phyloP scores from a whole-genome alignment of 352 stramenopile species.

The Phytopythium litorale region DNA sequence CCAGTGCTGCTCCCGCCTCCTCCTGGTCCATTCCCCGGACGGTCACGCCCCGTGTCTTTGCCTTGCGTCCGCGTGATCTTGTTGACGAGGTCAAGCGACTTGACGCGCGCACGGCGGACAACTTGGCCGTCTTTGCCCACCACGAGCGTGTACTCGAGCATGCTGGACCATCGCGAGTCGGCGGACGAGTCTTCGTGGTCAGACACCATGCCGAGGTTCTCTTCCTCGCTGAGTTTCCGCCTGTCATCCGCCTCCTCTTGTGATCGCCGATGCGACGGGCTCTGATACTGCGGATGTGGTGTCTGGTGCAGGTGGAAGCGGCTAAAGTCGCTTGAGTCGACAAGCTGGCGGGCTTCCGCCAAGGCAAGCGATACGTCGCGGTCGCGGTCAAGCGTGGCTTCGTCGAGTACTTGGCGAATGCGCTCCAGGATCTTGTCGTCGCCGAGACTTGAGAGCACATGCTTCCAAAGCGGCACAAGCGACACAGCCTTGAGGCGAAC shows the following conservation, averaged over 20 bases:
- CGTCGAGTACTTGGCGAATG: conserved; percentile 66
- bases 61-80: conserved; percentile 51
- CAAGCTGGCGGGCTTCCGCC: conserved; percentile 34
- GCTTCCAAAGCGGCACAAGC: conserved; percentile 62
- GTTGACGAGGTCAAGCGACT: conserved; percentile 77
- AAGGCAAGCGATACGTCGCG: conserved; percentile 58
- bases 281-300: neutral
- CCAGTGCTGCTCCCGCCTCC: conserved; percentile 13
- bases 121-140: conserved; percentile 83
- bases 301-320: conserved; percentile 5
- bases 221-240: conserved; percentile 51
- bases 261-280: conserved; percentile 19
- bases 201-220: conserved; percentile 48
- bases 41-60: conserved; percentile 47
- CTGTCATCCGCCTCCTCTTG: conserved; percentile 69
- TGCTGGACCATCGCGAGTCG: conserved; percentile 82
- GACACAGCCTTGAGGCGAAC: conserved; percentile 70
- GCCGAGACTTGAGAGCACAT: conserved; percentile 39
- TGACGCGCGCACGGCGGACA: conserved; percentile 73
- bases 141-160: conserved; percentile 84
- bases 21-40: neutral
- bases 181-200: conserved; percentile 78
- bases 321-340: conserved; percentile 36
- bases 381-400: conserved; percentile 52
- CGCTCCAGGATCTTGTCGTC: conserved; percentile 75